phyloP scores from a whole-genome alignment of 495 filamentous ascomycete genomes.

The Corynascus novoguineensis region DNA sequence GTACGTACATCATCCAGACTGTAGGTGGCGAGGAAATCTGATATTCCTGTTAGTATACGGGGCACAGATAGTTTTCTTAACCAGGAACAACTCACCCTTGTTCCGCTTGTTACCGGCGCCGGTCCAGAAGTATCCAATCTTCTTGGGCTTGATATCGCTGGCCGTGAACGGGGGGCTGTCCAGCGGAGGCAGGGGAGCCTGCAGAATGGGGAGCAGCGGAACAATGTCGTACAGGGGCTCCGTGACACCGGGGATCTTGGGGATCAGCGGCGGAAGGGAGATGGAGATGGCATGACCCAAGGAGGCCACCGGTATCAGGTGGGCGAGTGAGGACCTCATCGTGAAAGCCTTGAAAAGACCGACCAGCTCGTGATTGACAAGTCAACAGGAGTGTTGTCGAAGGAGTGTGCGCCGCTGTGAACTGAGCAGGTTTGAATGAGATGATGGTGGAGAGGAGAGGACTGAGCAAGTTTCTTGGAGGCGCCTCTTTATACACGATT shows the following conservation, averaged over 20 bases:
- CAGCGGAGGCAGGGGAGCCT: slow-evolving; percentile 53
- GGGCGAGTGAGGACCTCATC: neutral
- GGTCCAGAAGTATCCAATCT: slow-evolving; percentile 62
- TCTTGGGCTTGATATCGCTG: slow-evolving; percentile 57
- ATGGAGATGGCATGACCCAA: neutral
- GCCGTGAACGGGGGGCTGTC: slow-evolving; percentile 49
- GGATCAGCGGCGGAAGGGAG: slow-evolving; percentile 44
- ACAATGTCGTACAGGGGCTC: slow-evolving; percentile 46
- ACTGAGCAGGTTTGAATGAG: no score
- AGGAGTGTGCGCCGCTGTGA: neutral
- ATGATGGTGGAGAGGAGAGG: neutral
- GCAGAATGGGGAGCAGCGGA: slow-evolving; percentile 53
- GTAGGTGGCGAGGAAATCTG: slow-evolving; percentile 55
- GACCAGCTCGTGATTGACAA: neutral
- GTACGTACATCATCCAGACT: slow-evolving; percentile 52
- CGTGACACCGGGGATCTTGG: slow-evolving; percentile 49
- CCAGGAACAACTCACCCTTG: slow-evolving; percentile 21
- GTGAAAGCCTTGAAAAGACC: neutral
- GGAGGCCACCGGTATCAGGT: neutral
- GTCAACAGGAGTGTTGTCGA: neutral
- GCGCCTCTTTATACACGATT: neutral
- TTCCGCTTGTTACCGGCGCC: slow-evolving; percentile 56
- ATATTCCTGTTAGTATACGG: neutral
- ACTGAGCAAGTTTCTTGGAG: neutral
- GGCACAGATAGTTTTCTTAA: neutral